Conservation (phyloP, 805 yeast species). For the Phaffomyces thermotolerans region DNA sequence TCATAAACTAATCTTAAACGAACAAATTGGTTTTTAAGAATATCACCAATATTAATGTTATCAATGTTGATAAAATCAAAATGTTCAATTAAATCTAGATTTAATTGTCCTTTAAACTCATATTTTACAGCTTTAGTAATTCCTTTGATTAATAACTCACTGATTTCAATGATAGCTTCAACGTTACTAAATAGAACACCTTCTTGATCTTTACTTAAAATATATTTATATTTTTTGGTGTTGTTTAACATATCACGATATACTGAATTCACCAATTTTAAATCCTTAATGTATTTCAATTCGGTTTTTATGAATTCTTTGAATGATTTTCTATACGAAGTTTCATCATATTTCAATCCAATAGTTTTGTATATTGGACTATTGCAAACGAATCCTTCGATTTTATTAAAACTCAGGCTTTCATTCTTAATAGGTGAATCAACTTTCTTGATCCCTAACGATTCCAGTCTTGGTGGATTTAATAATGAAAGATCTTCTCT, state of each 20-base stretch:
- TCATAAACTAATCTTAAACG: slow-evolving; percentile 28
- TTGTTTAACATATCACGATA: slow-evolving; percentile 28
- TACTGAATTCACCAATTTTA: slow-evolving; percentile 26
- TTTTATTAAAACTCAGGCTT: slow-evolving; percentile 12
- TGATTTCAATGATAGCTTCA: slow-evolving; percentile 31
- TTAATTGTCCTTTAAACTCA: background rate
- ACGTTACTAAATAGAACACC: slow-evolving; percentile 37
- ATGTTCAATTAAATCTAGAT: slow-evolving; percentile 7
- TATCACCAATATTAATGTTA: slow-evolving; percentile 23
- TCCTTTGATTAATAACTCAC: slow-evolving; percentile 25
- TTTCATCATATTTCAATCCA: slow-evolving; percentile 4
- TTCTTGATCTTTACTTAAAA: slow-evolving; percentile 30
- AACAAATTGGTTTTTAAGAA: slow-evolving; percentile 25
- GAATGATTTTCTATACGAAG: slow-evolving; percentile 18
- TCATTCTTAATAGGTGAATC: slow-evolving; percentile 30
- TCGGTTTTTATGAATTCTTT: slow-evolving; percentile 29
- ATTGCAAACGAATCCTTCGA: slow-evolving; percentile 4
- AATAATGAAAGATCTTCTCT: background rate
- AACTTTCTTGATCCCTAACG: slow-evolving; percentile 22
- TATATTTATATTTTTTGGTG: slow-evolving; percentile 23
- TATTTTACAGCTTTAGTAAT: slow-evolving; percentile 5
- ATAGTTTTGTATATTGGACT: slow-evolving; percentile 5
- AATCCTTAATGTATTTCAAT: slow-evolving; percentile 23
- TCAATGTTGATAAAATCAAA: slow-evolving; percentile 8
- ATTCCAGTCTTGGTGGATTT: slow-evolving; percentile 22